phyloP scores from a whole-genome alignment of 768 basidiomycete species.

The Tephrocybe sp. region DNA sequence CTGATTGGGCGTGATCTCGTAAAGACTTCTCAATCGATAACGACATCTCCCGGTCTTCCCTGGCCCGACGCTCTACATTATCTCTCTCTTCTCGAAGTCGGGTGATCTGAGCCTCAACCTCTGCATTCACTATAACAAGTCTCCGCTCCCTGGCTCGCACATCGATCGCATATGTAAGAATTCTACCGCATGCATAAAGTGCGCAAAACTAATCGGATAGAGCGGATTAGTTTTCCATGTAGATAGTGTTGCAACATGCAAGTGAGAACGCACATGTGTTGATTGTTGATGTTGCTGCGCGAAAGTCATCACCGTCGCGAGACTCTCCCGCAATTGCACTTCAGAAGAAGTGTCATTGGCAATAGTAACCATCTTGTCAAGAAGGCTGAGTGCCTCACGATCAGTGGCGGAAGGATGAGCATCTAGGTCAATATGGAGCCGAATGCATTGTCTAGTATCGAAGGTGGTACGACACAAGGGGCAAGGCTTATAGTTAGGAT shows the following conservation, averaged over 20 bases:
- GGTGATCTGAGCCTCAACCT: slow-evolving; percentile 25
- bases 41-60: slow-evolving; percentile 51
- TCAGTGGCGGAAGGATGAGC: slow-evolving; percentile 8
- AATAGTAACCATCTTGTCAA: slow-evolving; percentile 49
- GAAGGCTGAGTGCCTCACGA: slow-evolving; percentile 28
- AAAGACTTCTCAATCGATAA: slow-evolving; percentile 50
- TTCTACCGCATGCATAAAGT: slow-evolving; percentile 43
- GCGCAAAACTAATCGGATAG: slow-evolving; percentile 49
- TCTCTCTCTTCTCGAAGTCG: slow-evolving; percentile 32
- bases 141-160: slow-evolving; percentile 31
- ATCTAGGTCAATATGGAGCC: slow-evolving; percentile 60
- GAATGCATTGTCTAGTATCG: slow-evolving; percentile 34
- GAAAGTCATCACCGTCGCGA: slow-evolving; percentile 48
- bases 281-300: slow-evolving; percentile 39
- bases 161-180: slow-evolving; percentile 51
- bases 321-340: slow-evolving; percentile 43
- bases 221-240: background rate
- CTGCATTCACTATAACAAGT: slow-evolving; percentile 31
- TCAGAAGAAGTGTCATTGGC: slow-evolving; percentile 56
- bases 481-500: slow-evolving; percentile 30
- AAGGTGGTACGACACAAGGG: slow-evolving; percentile 64
- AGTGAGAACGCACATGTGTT: slow-evolving; percentile 34
- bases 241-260: background rate
- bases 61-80: slow-evolving; percentile 33
- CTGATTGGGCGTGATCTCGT: slow-evolving; percentile 46